Evolutionary conservation across 2,329 filamentous ascomycete genomes (phyloP), one percentile per base, ranked within the genome.

Genomic region (Samsoniella hepiali): DNA sequence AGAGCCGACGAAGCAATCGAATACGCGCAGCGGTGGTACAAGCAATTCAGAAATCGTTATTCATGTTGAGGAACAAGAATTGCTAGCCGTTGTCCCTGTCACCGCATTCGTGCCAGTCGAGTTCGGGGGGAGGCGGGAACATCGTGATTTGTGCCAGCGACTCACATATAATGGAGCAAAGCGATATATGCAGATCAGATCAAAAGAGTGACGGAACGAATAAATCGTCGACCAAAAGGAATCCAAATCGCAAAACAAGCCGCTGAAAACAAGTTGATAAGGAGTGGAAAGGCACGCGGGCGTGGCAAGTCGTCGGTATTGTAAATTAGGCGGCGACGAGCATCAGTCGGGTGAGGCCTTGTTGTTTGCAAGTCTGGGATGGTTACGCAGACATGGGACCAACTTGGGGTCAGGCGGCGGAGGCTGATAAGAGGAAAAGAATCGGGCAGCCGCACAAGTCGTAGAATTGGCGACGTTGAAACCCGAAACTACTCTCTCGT

Each of bases 151-250:
- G 34, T 3, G 29, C 5, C 5, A 47, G 22, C 51, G 34, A 62
- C 60, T 55, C 49, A 62, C 60, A 62, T 62, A 50, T 62, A 62
- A 49, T 62, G 51, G 42, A 56, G 51, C 51, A 49, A 55, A 56
- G 50, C 50, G 32, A 62, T 62, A 62, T 62, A 51, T 62, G 60
- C 60, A 62, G 51, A 57, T 55, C 40, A 54, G 47, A 62, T 62
- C 53, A 63, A 63, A 63, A 50, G 61, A 63, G 54, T 63, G 61
- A 60, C 62, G 47, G 47, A 58, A 61, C 57, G 57, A 64, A 58
- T 36, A 56, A 56, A 50, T 63, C 47, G 62, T 64, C 42, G 59
- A 47, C 56, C 38, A 54, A 59, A 51, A 56, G 22, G 44, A 56
- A 34, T 36, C n/a, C 50, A 40, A 58, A 59, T 47, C 50, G 29